phyloP scores from a whole-genome alignment of 176 grass and related monocot species.

The Carex scoparia region DNA sequence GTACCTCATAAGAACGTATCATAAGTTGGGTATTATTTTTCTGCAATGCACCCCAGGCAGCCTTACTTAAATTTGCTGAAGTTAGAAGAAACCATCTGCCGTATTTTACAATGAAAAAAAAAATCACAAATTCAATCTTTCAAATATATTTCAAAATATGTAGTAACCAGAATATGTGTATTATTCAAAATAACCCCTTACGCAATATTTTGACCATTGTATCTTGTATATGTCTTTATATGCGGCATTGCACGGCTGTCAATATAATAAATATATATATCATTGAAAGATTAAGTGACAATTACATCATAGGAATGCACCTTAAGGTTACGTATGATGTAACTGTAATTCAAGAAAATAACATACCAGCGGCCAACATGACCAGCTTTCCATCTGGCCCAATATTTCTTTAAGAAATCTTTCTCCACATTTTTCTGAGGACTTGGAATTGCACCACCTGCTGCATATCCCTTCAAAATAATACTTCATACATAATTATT shows the following conservation, averaged over 20 bases:
- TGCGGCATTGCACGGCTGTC: slow-evolving; percentile 86
- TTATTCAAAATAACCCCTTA: slow-evolving; percentile 34
- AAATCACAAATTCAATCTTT: neutral
- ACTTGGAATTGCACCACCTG: slow-evolving; percentile 92
- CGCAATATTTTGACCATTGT: slow-evolving; percentile 78
- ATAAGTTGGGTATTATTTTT: slow-evolving; percentile 95
- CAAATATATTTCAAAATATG: neutral
- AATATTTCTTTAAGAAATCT: slow-evolving; percentile 89
- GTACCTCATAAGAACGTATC: slow-evolving; percentile 96
- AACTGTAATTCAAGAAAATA: slow-evolving; percentile 27
- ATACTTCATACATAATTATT: neutral
- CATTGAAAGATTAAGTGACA: neutral
- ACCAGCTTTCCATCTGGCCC: slow-evolving; percentile 78
- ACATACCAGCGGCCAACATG: slow-evolving; percentile 83
- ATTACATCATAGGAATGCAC: slow-evolving; percentile 15
- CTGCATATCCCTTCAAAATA: slow-evolving; percentile 66
- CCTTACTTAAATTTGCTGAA: slow-evolving; percentile 94
- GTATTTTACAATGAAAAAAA: neutral
- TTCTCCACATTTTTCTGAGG: slow-evolving; percentile 98
- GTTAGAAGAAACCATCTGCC: slow-evolving; percentile 95
- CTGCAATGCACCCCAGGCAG: slow-evolving; percentile 93
- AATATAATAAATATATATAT: slow-evolving; percentile 5
- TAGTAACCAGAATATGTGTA: neutral
- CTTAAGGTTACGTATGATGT: slow-evolving; percentile 6
- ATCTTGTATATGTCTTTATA: slow-evolving; percentile 90